Base-by-base conservation (phyloP, 2,329 filamentous ascomycete species). In the Aulographum hederae region DNA sequence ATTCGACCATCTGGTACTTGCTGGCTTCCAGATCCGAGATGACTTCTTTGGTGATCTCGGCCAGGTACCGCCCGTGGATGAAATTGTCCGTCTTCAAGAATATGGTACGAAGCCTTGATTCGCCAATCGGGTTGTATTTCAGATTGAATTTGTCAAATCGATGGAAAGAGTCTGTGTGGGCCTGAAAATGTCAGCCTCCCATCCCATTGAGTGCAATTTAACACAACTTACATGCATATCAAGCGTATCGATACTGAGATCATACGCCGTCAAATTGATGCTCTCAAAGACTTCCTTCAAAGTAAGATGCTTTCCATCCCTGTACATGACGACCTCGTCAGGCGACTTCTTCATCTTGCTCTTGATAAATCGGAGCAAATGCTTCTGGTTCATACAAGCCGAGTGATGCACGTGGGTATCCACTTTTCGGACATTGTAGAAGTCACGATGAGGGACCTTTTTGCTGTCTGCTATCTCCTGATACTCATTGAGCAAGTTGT, bases 1-100 rank as follows among this genome's bases (percentile, higher is more conserved):
- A 98, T 58, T 98, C 89, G 2, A 89, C 89, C 79, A 98, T 94
- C 52, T 98, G 89, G 48, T 98, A 98, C 53, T 98, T 98, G 68
- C 85, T 94, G 30, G 86, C 92, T 53, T 98, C 89, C 19, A 98
- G 61, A 64, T 98, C 89, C 3, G 84, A 74, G 33, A 98, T 94
- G 39, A 98, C 89, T 54, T 98, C 89, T 46, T 93, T 92, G 3
- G 86, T 95, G 39, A 98, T 94, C 52, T 98, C 89, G 1, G 89
- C 89, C 27, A 98, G 62, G 50, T 98, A 98, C 31, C 86, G 78
- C 21, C 89, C 89, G 41, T 93, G 74, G 48, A 98, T 93, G 52
- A 84, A 86, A 51, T 98, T 98, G 56, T 98, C 89, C 6, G 89
- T 98, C 60, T 98, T 98, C 33, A 98, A 61, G 52, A 98, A 98